Percentiles rank a stretch among this genome's conserved stretches.
Evolutionary conservation across 1,139 yeast genomes (phyloP).

Genomic region (Yamadazyma buinensis): DNA sequence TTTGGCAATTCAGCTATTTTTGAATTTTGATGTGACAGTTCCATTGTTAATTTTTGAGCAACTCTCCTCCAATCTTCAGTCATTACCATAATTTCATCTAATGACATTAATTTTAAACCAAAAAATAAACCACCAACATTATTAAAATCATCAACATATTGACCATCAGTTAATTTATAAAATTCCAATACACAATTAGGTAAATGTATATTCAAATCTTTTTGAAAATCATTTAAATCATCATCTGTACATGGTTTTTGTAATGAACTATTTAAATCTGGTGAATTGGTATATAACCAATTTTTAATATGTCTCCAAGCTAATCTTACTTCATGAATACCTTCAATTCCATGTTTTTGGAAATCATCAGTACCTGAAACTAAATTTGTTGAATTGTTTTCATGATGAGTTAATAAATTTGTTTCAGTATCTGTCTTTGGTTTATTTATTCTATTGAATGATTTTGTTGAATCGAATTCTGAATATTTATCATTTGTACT

Average conservation of each 20-base stretch:
- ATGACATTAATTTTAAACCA: constrained; percentile 60
- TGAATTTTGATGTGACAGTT: constrained; percentile 21
- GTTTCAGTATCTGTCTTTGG: constrained; percentile 31
- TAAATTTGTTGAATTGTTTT: constrained; percentile 22
- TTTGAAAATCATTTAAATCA: constrained; percentile 62
- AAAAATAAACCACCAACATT: constrained; percentile 60
- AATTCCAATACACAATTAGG: constrained; percentile 63
- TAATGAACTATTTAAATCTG: constrained; percentile 54
- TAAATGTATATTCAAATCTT: constrained; percentile 52
- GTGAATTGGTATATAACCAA: constrained; percentile 54
- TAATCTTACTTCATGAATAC: constrained; percentile 58
- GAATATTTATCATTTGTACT: constrained; percentile 68
- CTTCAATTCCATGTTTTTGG: constrained; percentile 26
- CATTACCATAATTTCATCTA: constrained; percentile 61
- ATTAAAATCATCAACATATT: constrained; percentile 41
- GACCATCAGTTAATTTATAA: constrained; percentile 66
- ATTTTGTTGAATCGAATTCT: constrained; percentile 54
- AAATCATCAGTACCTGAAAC: constrained; percentile 9
- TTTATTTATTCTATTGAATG: constrained; percentile 43
- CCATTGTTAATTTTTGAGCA: constrained; percentile 41
- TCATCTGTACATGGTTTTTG: constrained; percentile 61
- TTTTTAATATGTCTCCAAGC: constrained; percentile 71
- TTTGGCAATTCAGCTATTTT: constrained; percentile 20
- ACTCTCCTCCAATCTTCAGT: constrained; percentile 69
- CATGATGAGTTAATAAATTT: constrained; percentile 30